Evolutionary conservation across 2,329 filamentous ascomycete species (phyloP).

Genomic region (Calonectria crousiana): DNA sequence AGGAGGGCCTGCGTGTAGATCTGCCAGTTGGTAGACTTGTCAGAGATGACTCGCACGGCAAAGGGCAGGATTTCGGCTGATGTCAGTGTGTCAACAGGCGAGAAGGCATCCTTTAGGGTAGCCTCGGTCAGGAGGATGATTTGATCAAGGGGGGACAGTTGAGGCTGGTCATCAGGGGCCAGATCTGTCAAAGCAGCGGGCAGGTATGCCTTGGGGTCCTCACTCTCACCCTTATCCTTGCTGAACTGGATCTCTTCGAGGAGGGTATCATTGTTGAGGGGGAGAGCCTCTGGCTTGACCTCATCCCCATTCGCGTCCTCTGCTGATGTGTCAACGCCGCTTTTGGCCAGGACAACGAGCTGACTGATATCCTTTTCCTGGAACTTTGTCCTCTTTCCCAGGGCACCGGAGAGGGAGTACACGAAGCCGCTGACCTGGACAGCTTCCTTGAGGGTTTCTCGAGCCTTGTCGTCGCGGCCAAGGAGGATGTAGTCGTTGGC

Average conservation of each 20-base stretch:
- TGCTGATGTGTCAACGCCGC: slow-evolving; percentile 55
- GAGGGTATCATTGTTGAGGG: slow-evolving; percentile 92
- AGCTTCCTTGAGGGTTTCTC: slow-evolving; percentile 77
- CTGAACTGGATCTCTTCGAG: slow-evolving; percentile 88
- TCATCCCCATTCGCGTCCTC: slow-evolving; percentile 39
- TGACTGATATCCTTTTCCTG: slow-evolving; percentile 87
- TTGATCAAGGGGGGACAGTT: slow-evolving; percentile 85
- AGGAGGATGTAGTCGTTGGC: slow-evolving; percentile 88
- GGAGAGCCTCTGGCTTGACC: slow-evolving; percentile 73
- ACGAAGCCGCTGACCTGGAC: slow-evolving; percentile 76
- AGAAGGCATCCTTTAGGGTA: slow-evolving; percentile 88
- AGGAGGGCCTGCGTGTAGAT: slow-evolving; percentile 95
- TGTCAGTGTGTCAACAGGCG: slow-evolving; percentile 86
- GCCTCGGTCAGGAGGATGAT: slow-evolving; percentile 90
- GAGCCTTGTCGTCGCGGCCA: slow-evolving; percentile 82
- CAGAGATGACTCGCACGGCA: slow-evolving; percentile 86
- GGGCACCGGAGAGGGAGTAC: slow-evolving; percentile 85
- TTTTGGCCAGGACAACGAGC: slow-evolving; percentile 90
- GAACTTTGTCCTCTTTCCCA: slow-evolving; percentile 87
- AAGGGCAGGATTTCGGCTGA: slow-evolving; percentile 95
- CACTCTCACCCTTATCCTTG: slow-evolving; percentile 59
- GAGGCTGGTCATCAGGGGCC: slow-evolving; percentile 84
- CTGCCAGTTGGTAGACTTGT: slow-evolving; percentile 96
- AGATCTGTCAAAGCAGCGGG: slow-evolving; percentile 73
- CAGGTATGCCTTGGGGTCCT: slow-evolving; percentile 57